A percentile compares a stretch with the other conserved stretches of the same genome.
These are phyloP conservation scores for Nidularia sp. DNA, from an alignment of 768 basidiomycete species.

Conservation along the genomic window DNA sequence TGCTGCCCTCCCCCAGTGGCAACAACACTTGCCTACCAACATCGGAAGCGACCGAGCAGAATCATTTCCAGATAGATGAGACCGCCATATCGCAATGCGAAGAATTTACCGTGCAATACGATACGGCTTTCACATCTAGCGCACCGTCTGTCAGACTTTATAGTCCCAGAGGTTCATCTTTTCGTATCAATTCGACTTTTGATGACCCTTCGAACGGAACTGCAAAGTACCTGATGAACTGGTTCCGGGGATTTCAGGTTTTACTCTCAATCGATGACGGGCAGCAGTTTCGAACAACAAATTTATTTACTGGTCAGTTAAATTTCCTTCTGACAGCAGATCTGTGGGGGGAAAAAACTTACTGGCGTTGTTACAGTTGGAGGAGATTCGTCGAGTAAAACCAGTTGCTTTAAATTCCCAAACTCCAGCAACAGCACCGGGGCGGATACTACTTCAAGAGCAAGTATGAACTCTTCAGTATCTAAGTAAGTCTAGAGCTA, in stretches of 20 bases:
- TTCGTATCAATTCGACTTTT: conserved; percentile 17
- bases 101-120: conserved; percentile 40
- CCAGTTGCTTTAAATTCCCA: conserved; percentile 4
- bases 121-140: conserved; percentile 19
- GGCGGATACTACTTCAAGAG: not conserved
- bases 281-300: conserved; percentile 32
- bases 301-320: conserved; percentile 34
- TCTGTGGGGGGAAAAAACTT: not conserved
- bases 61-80: conserved; percentile 26
- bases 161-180: conserved; percentile 27
- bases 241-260: conserved; percentile 27
- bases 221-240: conserved; percentile 40
- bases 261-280: conserved; percentile 43
- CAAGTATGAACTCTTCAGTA: not conserved
- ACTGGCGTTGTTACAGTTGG: conserved; percentile 16
- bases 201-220: conserved; percentile 22
- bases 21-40: conserved; percentile 37
- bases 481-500: not conserved
- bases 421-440: not conserved
- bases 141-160: conserved; percentile 34
- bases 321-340: not conserved
- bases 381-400: conserved; percentile 23
- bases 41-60: conserved; percentile 2
- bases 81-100: conserved; percentile 40
- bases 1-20: conserved; percentile 32